A percentile compares a stretch with the other conserved stretches of the same genome.
Evolutionary conservation across 208 protist species (phyloP).

Genomic region (Endotrypanum monterogeii): DNA sequence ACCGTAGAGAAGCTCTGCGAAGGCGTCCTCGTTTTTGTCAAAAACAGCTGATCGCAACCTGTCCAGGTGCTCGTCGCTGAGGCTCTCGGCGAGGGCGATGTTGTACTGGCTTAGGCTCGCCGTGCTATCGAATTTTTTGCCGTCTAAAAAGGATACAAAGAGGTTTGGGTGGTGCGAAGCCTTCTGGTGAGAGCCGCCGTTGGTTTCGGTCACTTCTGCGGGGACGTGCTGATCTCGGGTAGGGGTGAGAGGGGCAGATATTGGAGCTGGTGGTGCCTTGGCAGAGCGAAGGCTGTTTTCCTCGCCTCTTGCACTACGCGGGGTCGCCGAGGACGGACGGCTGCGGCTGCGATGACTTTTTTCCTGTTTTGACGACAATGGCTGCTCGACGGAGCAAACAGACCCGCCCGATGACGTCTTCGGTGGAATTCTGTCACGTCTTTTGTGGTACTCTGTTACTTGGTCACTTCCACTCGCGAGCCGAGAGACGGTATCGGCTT

Average conservation of each 20-base stretch:
- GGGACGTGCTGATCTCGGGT: not conserved
- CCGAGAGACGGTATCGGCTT: not conserved
- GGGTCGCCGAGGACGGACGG: not conserved
- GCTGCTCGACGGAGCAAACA: conserved; percentile 3
- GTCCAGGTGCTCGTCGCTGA: conserved; percentile 75
- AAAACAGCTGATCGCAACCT: conserved; percentile 65
- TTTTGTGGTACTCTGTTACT: conserved; percentile 12
- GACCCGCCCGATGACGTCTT: not conserved
- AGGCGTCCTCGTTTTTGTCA: conserved; percentile 67
- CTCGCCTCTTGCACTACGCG: conserved; percentile 3
- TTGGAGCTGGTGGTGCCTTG: not conserved
- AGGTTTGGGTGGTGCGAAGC: conserved; percentile 32
- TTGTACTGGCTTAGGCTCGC: conserved; percentile 78
- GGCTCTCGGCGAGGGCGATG: conserved; percentile 58
- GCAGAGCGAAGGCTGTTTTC: not conserved
- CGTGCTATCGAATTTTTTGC: conserved; percentile 65
- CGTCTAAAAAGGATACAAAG: conserved; percentile 79
- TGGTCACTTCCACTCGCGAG: not conserved
- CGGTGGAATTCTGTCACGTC: conserved; percentile 1
- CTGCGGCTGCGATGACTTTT: conserved; percentile 5
- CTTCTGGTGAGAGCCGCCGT: conserved; percentile 26
- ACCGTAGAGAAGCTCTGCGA: conserved; percentile 86
- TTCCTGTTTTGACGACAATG: not conserved
- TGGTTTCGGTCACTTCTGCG: conserved; percentile 7
- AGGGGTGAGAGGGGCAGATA: not conserved